phyloP scores from a whole-genome alignment of 2,329 filamentous ascomycete genomes.

The Penicillium fuscoglaucum region DNA sequence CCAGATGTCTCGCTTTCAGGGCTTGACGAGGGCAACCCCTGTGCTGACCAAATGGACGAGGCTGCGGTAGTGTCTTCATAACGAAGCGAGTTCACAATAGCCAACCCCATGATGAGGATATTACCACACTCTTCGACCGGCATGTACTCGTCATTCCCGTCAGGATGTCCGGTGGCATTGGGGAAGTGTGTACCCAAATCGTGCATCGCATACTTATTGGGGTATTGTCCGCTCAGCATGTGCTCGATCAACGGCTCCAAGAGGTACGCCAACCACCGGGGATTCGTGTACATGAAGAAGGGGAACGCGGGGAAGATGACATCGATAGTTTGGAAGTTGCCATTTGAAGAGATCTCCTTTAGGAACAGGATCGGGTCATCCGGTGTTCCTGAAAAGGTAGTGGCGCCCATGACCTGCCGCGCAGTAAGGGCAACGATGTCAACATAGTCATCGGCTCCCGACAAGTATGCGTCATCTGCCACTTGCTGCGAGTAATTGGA shows the following conservation, averaged over 20 bases:
- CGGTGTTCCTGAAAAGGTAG: constrained; percentile 69
- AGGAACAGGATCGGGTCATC: constrained; percentile 73
- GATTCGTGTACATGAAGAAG: constrained; percentile 84
- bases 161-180: constrained; percentile 56
- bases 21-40: constrained; percentile 29
- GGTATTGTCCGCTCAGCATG: constrained; percentile 78
- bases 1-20: constrained; percentile 28
- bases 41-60: constrained; percentile 59
- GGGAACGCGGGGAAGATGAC: constrained; percentile 85
- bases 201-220: constrained; percentile 62
- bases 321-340: constrained; percentile 82
- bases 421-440: constrained; percentile 77
- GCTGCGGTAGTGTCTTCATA: constrained; percentile 59
- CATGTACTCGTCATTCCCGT: constrained; percentile 57
- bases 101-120: constrained; percentile 80
- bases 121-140: constrained; percentile 63
- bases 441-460: constrained; percentile 72
- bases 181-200: constrained; percentile 56
- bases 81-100: constrained; percentile 71
- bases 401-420: constrained; percentile 77
- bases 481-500: constrained; percentile 73
- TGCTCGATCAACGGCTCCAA: constrained; percentile 80
- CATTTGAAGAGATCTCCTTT: constrained; percentile 83
- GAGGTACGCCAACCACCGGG: constrained; percentile 75
- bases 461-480: constrained; percentile 68